These are phyloP conservation scores for Aspergillus versicolor DNA, from an alignment of 2,329 filamentous ascomycete species.

Conservation along the genomic window DNA sequence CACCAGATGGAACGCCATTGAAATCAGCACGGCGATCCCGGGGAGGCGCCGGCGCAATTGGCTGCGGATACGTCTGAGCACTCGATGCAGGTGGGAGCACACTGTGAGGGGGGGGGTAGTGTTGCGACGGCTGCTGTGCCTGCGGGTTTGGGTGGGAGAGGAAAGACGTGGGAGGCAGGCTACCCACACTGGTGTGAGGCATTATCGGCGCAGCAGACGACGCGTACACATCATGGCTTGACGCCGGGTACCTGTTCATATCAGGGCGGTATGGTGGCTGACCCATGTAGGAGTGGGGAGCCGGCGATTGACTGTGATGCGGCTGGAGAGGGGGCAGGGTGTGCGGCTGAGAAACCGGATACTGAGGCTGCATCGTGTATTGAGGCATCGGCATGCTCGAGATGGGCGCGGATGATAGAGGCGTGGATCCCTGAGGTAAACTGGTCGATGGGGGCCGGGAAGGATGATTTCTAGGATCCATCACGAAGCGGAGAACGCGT, in stretches of 20 bases:
- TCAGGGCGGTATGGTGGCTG: conserved; percentile 45
- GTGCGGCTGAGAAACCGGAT: conserved; percentile 44
- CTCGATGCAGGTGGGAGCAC: conserved; percentile 69
- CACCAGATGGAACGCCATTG: conserved; percentile 70
- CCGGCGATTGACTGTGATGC: conserved; percentile 45
- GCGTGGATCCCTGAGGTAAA: conserved; percentile 45
- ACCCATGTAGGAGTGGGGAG: conserved; percentile 41
- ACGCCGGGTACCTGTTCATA: conserved; percentile 43
- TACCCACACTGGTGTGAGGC: conserved; percentile 43
- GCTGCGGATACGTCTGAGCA: conserved; percentile 69
- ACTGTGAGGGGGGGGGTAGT: conserved; percentile 39
- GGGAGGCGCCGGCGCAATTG: conserved; percentile 70
- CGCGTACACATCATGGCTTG: conserved; percentile 44
- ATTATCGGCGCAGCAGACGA: conserved; percentile 43
- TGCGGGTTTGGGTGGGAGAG: conserved; percentile 42
- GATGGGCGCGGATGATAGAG: conserved; percentile 44
- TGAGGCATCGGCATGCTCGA: conserved; percentile 49
- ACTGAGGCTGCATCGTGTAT: conserved; percentile 48
- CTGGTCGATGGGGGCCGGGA: conserved; percentile 46
- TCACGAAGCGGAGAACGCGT: conserved; percentile 24
- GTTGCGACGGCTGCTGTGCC: conserved; percentile 39
- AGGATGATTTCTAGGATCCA: conserved; percentile 46
- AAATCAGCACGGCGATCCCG: conserved; percentile 52
- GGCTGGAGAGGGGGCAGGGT: conserved; percentile 48
- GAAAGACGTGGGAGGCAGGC: conserved; percentile 44